Evolutionary conservation across 805 yeast genomes (phyloP).

Genomic region (Zygosaccharomyces pseudorouxii): DNA sequence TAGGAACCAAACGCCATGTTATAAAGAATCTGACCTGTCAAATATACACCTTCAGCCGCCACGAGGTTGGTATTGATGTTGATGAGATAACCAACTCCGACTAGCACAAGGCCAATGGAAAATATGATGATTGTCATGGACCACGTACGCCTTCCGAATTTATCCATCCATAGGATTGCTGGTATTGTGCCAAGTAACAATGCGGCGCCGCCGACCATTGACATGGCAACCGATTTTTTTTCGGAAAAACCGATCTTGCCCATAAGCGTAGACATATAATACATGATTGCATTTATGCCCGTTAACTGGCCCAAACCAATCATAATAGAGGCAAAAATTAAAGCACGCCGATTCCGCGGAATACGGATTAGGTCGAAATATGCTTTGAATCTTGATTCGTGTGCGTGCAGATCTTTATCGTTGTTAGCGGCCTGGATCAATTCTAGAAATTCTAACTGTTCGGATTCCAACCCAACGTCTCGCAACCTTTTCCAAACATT

Average conservation of each 20-base stretch:
- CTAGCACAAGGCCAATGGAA: constrained; percentile 54
- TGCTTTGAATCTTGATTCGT: constrained; percentile 37
- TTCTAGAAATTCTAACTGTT: constrained; percentile 52
- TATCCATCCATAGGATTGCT: constrained; percentile 55
- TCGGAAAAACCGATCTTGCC: constrained; percentile 48
- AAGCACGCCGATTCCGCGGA: constrained; percentile 58
- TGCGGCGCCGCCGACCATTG: constrained; percentile 65
- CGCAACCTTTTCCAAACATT: constrained; percentile 53
- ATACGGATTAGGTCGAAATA: constrained; percentile 50
- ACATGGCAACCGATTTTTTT: constrained; percentile 56
- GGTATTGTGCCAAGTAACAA: constrained; percentile 61
- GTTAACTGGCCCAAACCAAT: constrained; percentile 59
- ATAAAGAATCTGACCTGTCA: constrained; percentile 59
- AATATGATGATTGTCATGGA: constrained; percentile 54
- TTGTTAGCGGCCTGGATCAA: constrained; percentile 50
- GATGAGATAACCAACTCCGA: constrained; percentile 53
- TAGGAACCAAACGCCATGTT: constrained; percentile 65
- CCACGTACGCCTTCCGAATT: constrained; percentile 56
- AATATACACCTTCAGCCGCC: constrained; percentile 55
- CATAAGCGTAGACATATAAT: constrained; percentile 59
- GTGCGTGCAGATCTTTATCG: constrained; percentile 40
- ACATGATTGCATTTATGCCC: constrained; percentile 64
- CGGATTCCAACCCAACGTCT: constrained; percentile 40
- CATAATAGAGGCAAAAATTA: constrained; percentile 54
- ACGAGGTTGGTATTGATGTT: constrained; percentile 36